Conservation (phyloP, 768 basidiomycete species). For the Royoungia palumana region DNA sequence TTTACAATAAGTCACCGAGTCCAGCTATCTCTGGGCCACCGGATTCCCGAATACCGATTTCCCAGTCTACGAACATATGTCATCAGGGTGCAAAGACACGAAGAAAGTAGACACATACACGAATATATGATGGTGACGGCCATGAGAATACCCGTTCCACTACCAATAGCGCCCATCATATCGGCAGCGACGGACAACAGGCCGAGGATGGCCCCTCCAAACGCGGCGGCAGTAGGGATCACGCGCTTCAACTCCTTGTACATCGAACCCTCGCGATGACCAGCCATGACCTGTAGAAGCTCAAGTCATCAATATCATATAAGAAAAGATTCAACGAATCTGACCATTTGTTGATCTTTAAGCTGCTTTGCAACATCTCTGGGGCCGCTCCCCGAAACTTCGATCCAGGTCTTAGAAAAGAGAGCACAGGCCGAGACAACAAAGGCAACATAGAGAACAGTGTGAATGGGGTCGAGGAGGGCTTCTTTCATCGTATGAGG, state of each 20-base stretch:
- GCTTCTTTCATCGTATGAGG: constrained; percentile 91
- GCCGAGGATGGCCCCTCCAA: constrained; percentile 96
- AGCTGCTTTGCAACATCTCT: constrained; percentile 96
- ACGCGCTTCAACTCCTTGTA: constrained; percentile 99
- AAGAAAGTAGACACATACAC: constrained; percentile 29
- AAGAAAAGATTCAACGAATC: constrained; percentile 1
- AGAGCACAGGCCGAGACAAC: constrained; percentile 93
- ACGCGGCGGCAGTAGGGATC: constrained; percentile 95
- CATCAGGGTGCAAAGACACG: not conserved
- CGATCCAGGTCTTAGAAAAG: constrained; percentile 99
- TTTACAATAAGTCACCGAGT: constrained; percentile 71
- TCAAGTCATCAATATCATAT: not conserved
- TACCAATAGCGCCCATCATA: constrained; percentile 93
- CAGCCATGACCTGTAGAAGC: constrained; percentile 61
- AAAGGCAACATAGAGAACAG: constrained; percentile 84
- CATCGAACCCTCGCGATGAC: constrained; percentile 96
- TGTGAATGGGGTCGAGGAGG: constrained; percentile 91
- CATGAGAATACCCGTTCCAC: constrained; percentile 95
- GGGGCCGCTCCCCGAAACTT: constrained; percentile 94
- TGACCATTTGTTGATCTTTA: constrained; percentile 97
- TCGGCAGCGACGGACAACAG: constrained; percentile 89
- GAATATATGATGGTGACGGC: constrained; percentile 97
- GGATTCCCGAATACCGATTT: constrained; percentile 81
- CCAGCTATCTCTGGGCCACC: constrained; percentile 82
- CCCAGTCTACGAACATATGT: constrained; percentile 63